Percentiles rank a stretch among this genome's conserved stretches.
Evolutionary conservation across 148 eudicot genomes (phyloP).

Genomic region (Chenopodium berlandieri): DNA sequence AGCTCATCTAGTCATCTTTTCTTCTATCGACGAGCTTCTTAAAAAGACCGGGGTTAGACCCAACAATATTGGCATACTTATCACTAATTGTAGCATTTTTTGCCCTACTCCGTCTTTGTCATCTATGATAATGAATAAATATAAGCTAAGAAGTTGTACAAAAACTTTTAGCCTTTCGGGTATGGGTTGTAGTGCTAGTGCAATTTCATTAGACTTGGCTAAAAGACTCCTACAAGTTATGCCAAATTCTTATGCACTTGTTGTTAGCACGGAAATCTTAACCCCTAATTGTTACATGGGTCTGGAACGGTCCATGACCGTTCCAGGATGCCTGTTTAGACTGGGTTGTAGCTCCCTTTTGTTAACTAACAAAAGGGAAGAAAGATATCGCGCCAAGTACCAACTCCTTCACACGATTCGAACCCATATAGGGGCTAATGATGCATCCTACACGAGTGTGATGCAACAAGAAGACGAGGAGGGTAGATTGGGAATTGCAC

Average conservation of each 20-base stretch:
- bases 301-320: slow-evolving; percentile 33
- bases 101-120: slow-evolving; percentile 48
- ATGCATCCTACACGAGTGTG: slow-evolving; percentile 30
- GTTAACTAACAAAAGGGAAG: slow-evolving; percentile 32
- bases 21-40: slow-evolving; percentile 31
- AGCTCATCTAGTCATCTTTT: slow-evolving; percentile 38
- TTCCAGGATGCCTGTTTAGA: slow-evolving; percentile 38
- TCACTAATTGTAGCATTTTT: slow-evolving; percentile 49
- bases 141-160: slow-evolving; percentile 34
- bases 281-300: slow-evolving; percentile 35
- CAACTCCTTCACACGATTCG: slow-evolving; percentile 31
- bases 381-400: slow-evolving; percentile 36
- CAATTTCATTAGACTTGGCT: slow-evolving; percentile 41
- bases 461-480: slow-evolving; percentile 35
- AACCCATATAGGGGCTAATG: slow-evolving; percentile 31
- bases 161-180: slow-evolving; percentile 47
- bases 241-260: slow-evolving; percentile 33
- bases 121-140: slow-evolving; percentile 40
- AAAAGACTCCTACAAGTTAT: slow-evolving; percentile 29
- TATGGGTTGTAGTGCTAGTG: slow-evolving; percentile 55
- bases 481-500: slow-evolving; percentile 33
- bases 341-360: slow-evolving; percentile 39
- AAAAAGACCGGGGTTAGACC: slow-evolving; percentile 29
- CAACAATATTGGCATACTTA: slow-evolving; percentile 33
- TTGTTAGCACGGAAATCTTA: slow-evolving; percentile 37